phyloP scores from a whole-genome alignment of 805 yeast species.

The Candida namnaoensis region DNA sequence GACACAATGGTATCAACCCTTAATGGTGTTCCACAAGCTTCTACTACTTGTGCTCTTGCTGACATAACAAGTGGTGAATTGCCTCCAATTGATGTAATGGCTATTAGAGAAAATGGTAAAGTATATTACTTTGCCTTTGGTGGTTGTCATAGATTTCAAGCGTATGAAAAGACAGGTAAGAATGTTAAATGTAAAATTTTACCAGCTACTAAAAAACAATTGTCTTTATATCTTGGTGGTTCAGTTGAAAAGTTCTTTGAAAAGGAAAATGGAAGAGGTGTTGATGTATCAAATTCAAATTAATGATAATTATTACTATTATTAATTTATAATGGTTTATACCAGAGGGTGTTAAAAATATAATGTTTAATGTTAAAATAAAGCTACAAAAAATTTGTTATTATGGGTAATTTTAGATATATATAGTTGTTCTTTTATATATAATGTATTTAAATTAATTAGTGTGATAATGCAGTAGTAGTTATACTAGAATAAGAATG shows the following conservation, averaged over 20 bases:
- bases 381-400: no score
- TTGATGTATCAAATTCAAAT: no score
- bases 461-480: no score
- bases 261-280: conserved; percentile 1
- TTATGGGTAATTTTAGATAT: no score
- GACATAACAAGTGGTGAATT: conserved; percentile 41
- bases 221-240: conserved; percentile 63
- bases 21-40: conserved; percentile 54
- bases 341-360: no score
- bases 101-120: conserved; percentile 54
- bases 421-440: no score
- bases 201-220: conserved; percentile 67
- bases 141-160: conserved; percentile 86
- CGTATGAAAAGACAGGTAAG: conserved; percentile 54
- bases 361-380: no score
- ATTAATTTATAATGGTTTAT: no score
- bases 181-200: conserved; percentile 60
- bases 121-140: conserved; percentile 76
- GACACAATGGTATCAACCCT: conserved; percentile 72
- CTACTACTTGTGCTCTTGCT: conserved; percentile 47
- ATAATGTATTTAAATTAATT: no score
- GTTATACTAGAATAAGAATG: no score
- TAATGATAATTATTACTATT: no score
- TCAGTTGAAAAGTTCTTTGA: conserved; percentile 40
- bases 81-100: conserved; percentile 77